Base-by-base conservation (phyloP, 352 stramenopile species). In the Phytophthora tentaculata region DNA sequence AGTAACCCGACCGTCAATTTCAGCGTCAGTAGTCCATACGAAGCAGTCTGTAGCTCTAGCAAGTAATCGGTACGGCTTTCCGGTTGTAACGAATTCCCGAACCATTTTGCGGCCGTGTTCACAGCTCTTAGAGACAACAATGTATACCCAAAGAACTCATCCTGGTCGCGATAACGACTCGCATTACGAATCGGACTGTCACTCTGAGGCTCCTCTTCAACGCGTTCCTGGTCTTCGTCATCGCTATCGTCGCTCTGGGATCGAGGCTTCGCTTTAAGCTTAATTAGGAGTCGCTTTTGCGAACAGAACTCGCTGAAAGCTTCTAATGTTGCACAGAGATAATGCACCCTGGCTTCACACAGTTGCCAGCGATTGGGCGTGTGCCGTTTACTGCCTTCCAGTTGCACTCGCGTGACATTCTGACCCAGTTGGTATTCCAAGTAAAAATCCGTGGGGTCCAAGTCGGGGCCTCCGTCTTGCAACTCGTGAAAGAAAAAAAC, bases 401-500 rank as follows among this genome's bases (percentile, higher is more conserved):
- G 80, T 45, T 89, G 67, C 13, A 95, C 55, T 20, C 69, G 74
- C 10, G 64, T 77, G 26, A 92, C 74, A 22, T 66, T 51, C 62
- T 95, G 87, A 0, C 85, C 87, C 6, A 95, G 56, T 43, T 94
- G 85, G 48, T 95, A 95, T 44, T 92, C 85, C 28, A 94, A 71
- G 51, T 83, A 91, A 23, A 92, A 95, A 19, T 94, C 83, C 0
- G 81, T 84, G 1, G 85, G 78, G 6, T 69, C 65, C 32, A 91
- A 64, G 1, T 82, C 51, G 0, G 78, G 79, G 0, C 84, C 82
- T 29, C 73, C 85, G 51, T 95, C 87, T 52, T 95, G 87, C 2
- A 95, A 64, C 55, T 95, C 87, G 50, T 95, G 85, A 55, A 95
- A 95, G 70, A 95, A 91, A 48, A 95, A 86, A 26, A 87, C 75